Base-by-base conservation (phyloP, 176 grass and related monocot genomes). In the Ensete glaucum region DNA sequence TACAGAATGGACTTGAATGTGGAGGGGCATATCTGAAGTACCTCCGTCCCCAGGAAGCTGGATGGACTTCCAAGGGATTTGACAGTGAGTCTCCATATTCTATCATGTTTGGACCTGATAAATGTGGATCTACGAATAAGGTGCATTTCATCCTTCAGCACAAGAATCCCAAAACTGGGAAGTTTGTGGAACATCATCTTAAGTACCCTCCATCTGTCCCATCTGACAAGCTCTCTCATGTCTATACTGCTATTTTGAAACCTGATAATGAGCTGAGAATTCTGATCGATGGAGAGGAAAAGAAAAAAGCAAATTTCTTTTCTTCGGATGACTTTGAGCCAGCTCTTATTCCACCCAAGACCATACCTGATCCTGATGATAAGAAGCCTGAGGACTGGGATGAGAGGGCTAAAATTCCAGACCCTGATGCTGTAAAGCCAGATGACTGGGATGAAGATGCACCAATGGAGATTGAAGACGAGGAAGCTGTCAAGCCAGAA, bases 331-430 rank as follows among this genome's bases (percentile, higher is more conserved):
- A 93, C 52, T 98, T 98, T 53, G 95, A 98, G 74, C 90, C 95
- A 69, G 79, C 95, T 53, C 77, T 98, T 64, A 87, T 98, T 79
- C 90, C 95, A 54, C 75, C 90, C 50, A 91, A 93, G 78, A 98
- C 90, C 8, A 98, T 98, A 76, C 88, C 95, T 29, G 95, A 98
- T 54, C 95, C 88, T 53, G 95, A 98, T 29, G 95, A 98, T 80
- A 93, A 93, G 84, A 98, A 98, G 62, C 95, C 95, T 20, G 95
- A 93, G 80, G 95, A 98, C 29, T 98, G 95, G 95, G 95, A 98
- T 56, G 95, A 98, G 82, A 84, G 90, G 72, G 84, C 85, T 77
- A 93, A 98, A 74, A 93, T 98, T 77, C 78, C 90, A 60, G 95
- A 93, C 71, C 75, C 86, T 0, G 75, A 82, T 85, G 95, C 95